Evolutionary conservation across 495 filamentous ascomycete species (phyloP).

Genomic region (Tuber aestivum): DNA sequence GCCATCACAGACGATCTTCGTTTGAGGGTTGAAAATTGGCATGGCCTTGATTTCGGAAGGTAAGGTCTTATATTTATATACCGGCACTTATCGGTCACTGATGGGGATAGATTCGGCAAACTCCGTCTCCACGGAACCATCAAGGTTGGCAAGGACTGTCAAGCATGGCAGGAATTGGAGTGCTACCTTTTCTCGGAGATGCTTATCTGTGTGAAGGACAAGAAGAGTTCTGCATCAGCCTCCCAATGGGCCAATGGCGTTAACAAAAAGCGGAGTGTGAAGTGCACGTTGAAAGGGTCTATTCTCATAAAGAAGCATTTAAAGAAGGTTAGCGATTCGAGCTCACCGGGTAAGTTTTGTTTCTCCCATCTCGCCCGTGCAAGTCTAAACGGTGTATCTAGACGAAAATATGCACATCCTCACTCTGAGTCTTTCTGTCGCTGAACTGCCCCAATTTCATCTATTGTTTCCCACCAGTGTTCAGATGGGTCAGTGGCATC

Average conservation of each 20-base stretch:
- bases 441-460: constrained; percentile 94
- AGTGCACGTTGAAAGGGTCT: constrained; percentile 91
- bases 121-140: constrained; percentile 86
- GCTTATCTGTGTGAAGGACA: constrained; percentile 99
- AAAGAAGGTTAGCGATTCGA: constrained; percentile 71
- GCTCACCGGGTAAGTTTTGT: constrained; percentile 46
- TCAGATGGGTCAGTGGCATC: constrained; percentile 87
- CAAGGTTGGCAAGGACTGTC: constrained; percentile 89
- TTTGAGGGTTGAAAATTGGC: constrained; percentile 92
- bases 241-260: constrained; percentile 57
- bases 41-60: constrained; percentile 91
- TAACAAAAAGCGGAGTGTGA: constrained; percentile 51
- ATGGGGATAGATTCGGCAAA: constrained; percentile 70
- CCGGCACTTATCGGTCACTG: constrained; percentile 11
- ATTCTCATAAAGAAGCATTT: constrained; percentile 98
- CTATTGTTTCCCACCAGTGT: constrained; percentile 79
- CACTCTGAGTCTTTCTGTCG: constrained; percentile 84
- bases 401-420: constrained; percentile 69
- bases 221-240: constrained; percentile 57
- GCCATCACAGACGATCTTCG: constrained; percentile 83
- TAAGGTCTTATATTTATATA: constrained; percentile 44
- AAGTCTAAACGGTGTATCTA: constrained; percentile 36
- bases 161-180: constrained; percentile 97
- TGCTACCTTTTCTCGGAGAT: constrained; percentile 98
- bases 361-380: background rate